Evolutionary conservation across 2,329 filamentous ascomycete genomes (phyloP).

Genomic region (Aspergillus calidoustus): DNA sequence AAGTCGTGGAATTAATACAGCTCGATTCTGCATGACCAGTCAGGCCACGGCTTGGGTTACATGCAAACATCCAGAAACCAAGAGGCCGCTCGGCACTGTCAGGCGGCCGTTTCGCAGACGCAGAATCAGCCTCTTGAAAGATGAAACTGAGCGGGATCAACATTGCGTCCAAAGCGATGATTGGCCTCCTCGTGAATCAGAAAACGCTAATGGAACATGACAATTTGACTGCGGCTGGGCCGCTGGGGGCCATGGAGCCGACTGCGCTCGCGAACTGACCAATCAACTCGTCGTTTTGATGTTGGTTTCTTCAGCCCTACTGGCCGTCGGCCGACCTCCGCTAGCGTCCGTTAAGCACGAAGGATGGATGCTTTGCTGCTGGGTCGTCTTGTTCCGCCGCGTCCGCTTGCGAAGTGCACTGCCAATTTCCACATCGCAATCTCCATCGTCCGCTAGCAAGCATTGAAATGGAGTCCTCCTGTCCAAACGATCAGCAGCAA

Average conservation of each 20-base stretch:
- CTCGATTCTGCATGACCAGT: background rate
- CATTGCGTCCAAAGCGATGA: background rate
- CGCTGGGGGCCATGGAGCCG: background rate
- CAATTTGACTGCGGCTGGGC: background rate
- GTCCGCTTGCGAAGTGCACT: background rate
- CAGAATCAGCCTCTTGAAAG: background rate
- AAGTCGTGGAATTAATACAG: background rate
- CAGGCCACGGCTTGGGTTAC: slow-evolving; percentile 1
- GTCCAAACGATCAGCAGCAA: slow-evolving; percentile 7
- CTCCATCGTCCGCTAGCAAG: background rate
- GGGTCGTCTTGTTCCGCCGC: slow-evolving; percentile 4
- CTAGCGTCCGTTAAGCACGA: slow-evolving; percentile 7
- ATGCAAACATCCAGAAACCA: background rate
- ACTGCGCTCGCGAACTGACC: slow-evolving; percentile 3
- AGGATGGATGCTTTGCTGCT: background rate
- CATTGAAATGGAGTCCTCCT: background rate
- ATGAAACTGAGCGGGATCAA: background rate
- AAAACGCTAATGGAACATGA: background rate
- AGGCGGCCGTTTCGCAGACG: background rate
- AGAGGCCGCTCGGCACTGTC: background rate
- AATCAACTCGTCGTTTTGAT: background rate
- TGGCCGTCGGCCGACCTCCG: slow-evolving; percentile 3
- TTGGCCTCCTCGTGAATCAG: background rate
- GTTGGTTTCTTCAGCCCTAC: slow-evolving; percentile 17
- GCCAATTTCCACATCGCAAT: background rate